Evolutionary conservation across 306 rosid species (phyloP), one percentile per base, ranked within the genome.

Genomic region (Gillenia trifoliata): DNA sequence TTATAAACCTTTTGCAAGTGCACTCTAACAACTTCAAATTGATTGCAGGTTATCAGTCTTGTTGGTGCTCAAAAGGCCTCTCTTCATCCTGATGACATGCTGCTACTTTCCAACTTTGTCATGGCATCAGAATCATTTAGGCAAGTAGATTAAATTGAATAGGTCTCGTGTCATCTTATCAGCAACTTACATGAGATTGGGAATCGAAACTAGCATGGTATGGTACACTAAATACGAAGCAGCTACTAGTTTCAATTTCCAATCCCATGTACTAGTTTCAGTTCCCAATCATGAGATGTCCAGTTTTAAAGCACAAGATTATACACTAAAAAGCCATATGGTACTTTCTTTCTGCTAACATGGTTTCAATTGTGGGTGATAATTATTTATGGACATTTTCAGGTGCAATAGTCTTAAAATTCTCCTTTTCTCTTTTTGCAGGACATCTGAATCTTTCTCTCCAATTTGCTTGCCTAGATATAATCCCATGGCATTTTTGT

Each of bases 381-480:
- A 45, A 36, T 79, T 36, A 28, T 62, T 34, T n/a, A 65, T 52
- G n/a, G 33, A 31, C 12, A 47, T 74, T 55, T 6, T 40, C 40
- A 34, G 31, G 55, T 43, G 40, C 55, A 52, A 65, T 80, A 66
- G 10, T 55, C 71, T 75, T 54, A 71, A 59, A 62, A 25, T 34
- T 30, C 26, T 70, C 22, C 60, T 38, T 54, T 47, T 70, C 59
- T 54, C 79, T 80, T 71, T 66, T 29, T 89, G 97, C 98, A 91
- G 98, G 93, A 93, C 93, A 41, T 91, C 98, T 3, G 97, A 93
- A 83, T 87, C 93, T 75, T 93, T 91, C 81, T 91, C 97, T 80
- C 98, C 98, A 40, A 86, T 93, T 81, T 93, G 98, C 91, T 82
- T 93, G 83, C 98, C 98, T 85, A 86, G 98, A 91, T 93, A 89